These are phyloP conservation scores for Bryum argenteum DNA, from an alignment of 225 moss, liverwort and hornwort genomes.

Conservation along the genomic window DNA sequence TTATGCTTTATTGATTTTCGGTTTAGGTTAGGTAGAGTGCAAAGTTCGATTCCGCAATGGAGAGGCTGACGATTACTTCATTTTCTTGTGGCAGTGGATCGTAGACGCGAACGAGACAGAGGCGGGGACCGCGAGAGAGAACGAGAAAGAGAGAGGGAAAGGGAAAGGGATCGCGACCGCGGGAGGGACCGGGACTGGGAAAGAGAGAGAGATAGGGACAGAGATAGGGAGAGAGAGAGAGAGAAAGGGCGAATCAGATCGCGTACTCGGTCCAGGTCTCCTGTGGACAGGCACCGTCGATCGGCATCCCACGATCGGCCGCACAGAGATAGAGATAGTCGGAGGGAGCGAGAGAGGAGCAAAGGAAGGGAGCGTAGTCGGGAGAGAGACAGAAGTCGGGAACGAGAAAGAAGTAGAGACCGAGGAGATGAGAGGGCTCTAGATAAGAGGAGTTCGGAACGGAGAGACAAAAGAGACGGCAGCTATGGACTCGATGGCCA, in stretches of 20 bases:
- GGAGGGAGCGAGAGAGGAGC: constrained; percentile 38
- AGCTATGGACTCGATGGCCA: constrained; percentile 74
- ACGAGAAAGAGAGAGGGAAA: constrained; percentile 60
- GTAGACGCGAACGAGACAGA: constrained; percentile 77
- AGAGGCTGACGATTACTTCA: background rate
- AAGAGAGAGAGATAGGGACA: constrained; percentile 50
- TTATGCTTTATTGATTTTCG: background rate
- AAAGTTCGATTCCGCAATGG: background rate
- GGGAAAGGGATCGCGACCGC: constrained; percentile 53
- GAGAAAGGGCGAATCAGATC: constrained; percentile 63
- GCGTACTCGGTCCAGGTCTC: constrained; percentile 71
- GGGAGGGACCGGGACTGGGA: constrained; percentile 71
- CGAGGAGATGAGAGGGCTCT: constrained; percentile 49
- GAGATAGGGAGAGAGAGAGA: constrained; percentile 64
- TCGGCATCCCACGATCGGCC: constrained; percentile 52
- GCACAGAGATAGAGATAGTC: constrained; percentile 46
- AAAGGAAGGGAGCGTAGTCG: constrained; percentile 53
- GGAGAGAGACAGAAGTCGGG: constrained; percentile 59
- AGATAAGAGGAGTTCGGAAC: constrained; percentile 59
- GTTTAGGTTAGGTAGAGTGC: background rate
- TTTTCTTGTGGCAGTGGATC: constrained; percentile 54
- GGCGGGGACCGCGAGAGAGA: constrained; percentile 74
- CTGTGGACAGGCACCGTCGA: constrained; percentile 66
- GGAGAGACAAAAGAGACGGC: constrained; percentile 60
- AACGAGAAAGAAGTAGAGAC: constrained; percentile 66